Conservation (phyloP, 1,284 basidiomycete species). For the Fomitopsis pinicola region DNA sequence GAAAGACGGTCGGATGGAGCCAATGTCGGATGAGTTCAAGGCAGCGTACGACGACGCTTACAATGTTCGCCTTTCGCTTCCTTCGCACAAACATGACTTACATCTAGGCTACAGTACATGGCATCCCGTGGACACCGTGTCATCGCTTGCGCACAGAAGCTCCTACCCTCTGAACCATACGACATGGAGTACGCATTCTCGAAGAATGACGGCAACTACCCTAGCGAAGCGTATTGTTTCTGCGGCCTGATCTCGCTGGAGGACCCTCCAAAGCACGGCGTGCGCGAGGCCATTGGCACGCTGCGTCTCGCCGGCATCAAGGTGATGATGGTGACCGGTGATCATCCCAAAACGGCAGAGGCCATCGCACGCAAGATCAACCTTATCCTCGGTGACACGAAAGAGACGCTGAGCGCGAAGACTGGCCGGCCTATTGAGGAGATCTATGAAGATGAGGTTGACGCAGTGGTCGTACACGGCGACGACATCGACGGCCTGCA, state of each 20-base stretch:
- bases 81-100: neutral
- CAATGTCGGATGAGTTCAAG: slow-evolving; percentile 54
- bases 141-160: slow-evolving; percentile 60
- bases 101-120: slow-evolving; percentile 48
- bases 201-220: slow-evolving; percentile 50
- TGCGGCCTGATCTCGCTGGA: slow-evolving; percentile 62
- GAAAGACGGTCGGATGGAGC: slow-evolving; percentile 42
- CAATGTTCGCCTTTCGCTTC: slow-evolving; percentile 35
- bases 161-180: slow-evolving; percentile 46
- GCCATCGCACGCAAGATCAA: slow-evolving; percentile 70
- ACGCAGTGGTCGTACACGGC: slow-evolving; percentile 62
- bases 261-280: slow-evolving; percentile 68
- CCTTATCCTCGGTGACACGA: slow-evolving; percentile 57
- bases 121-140: slow-evolving; percentile 67
- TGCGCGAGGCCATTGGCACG: slow-evolving; percentile 65
- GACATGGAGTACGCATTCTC: slow-evolving; percentile 46
- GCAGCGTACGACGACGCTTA: slow-evolving; percentile 55
- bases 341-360: slow-evolving; percentile 67
- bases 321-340: slow-evolving; percentile 71
- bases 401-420: slow-evolving; percentile 51
- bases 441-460: slow-evolving; percentile 64
- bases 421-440: slow-evolving; percentile 51
- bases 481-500: slow-evolving; percentile 59
- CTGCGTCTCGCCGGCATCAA: slow-evolving; percentile 66
- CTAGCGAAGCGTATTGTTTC: slow-evolving; percentile 53